Conservation (phyloP, 1,284 basidiomycete genomes). For the Rhodotorula sp. region DNA sequence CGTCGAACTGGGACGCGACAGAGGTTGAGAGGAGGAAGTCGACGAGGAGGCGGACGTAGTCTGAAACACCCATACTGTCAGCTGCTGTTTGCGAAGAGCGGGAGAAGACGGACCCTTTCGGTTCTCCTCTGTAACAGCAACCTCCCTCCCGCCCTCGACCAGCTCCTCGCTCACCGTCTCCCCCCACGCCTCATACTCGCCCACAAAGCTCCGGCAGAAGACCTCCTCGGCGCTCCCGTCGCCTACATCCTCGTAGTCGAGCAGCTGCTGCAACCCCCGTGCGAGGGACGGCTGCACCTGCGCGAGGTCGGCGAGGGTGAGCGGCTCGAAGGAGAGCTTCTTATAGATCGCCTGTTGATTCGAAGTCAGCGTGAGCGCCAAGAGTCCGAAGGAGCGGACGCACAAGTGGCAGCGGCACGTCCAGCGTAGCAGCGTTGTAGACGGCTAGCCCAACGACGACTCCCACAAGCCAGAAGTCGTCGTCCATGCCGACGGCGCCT, state of each 20-base stretch:
- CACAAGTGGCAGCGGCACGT: constrained; percentile 44
- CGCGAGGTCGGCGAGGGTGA: constrained; percentile 41
- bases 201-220: constrained; percentile 44
- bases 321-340: constrained; percentile 35
- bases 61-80: not conserved
- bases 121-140: constrained; percentile 42
- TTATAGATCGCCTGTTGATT: constrained; percentile 39
- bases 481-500: constrained; percentile 38
- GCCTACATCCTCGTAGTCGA: constrained; percentile 28
- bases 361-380: not conserved
- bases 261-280: constrained; percentile 36
- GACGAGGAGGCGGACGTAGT: constrained; percentile 24
- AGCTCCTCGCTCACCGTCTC: constrained; percentile 41
- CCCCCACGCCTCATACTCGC: constrained; percentile 43
- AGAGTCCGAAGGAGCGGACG: not conserved
- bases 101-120: constrained; percentile 30
- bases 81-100: not conserved
- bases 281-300: constrained; percentile 40
- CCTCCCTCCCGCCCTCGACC: constrained; percentile 37
- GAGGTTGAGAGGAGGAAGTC: constrained; percentile 38
- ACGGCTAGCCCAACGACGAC: constrained; percentile 43
- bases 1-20: constrained; percentile 39
- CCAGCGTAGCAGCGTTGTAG: constrained; percentile 45
- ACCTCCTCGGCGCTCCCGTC: constrained; percentile 39
- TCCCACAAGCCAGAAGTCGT: constrained; percentile 46